Base-by-base conservation (phyloP, 805 yeast species). In the Ogataea neopini region DNA sequence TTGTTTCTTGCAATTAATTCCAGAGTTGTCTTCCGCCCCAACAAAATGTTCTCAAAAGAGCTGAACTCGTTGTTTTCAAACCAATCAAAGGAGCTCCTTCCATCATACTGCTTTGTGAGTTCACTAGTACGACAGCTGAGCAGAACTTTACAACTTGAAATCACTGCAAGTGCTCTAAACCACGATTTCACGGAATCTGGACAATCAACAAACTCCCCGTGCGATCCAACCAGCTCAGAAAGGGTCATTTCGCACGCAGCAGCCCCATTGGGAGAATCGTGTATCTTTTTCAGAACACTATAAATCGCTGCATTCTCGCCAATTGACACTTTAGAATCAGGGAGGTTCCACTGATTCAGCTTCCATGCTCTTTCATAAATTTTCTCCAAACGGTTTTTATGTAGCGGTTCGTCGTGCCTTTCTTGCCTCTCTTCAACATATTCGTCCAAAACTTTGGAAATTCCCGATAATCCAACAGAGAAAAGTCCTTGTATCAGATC, bases 301-400 rank as follows among this genome's bases (percentile, higher is more conserved):
- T 84, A 88, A 2, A 83, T 64, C 2, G 72, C 67, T 37, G 75
- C 76, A 38, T 78, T 72, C 33, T 72, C 77, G 1, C 70, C 63
- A 0, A 45, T 43, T 0, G 75, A 60, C 0, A 49, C 53, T 2
- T 58, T 61, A 2, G 42, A 73, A 0, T 61, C 51, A 0, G 95
- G 88, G 1, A 86, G 50, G 45, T 84, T 85, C 97, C 97, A 91
- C 42, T 79, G 77, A 36, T 76, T 78, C 34, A 91, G 64, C 58
- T 86, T 86, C 89, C 96, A 84, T 1, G 83, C 78, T 80, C 89
- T 83, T 48, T 77, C 81, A 60, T 75, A 86, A 1, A 65, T 48
- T 19, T 63, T 62, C 18, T 58, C 61, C 1, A 51, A 43, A 7
- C 20, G n/a, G 3, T 40, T 35, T 13, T 11, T 19, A 4, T 26